phyloP scores from a whole-genome alignment of 352 stramenopile species.

The Pythium brachiatum region DNA sequence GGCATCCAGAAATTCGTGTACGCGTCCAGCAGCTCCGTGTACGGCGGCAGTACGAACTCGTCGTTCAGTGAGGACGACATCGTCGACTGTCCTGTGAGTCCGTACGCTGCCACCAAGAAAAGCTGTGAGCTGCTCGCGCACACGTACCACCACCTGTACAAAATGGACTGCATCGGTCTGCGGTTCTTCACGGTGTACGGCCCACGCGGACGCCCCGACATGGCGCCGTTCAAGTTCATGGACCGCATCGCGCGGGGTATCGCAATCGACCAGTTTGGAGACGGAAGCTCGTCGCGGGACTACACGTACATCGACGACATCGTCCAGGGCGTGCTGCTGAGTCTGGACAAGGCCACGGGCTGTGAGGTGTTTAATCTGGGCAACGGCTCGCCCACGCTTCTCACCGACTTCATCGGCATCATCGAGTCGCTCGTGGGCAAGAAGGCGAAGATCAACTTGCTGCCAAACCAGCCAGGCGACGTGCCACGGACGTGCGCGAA shows the following conservation, averaged over 20 bases:
- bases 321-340: conserved; percentile 92
- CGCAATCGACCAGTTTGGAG: conserved; percentile 96
- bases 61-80: conserved; percentile 90
- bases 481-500: conserved; percentile 95
- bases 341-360: conserved; percentile 58
- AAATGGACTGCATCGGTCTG: conserved; percentile 92
- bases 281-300: conserved; percentile 93
- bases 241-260: conserved; percentile 91
- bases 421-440: conserved; percentile 94
- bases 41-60: conserved; percentile 90
- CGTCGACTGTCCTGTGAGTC: conserved; percentile 94
- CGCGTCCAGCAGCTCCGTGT: conserved; percentile 94
- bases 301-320: conserved; percentile 99
- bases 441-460: conserved; percentile 91
- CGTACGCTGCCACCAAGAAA: conserved; percentile 98
- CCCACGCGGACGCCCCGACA: conserved; percentile 94
- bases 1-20: conserved; percentile 95
- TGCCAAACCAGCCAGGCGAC: conserved; percentile 96
- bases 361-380: conserved; percentile 98
- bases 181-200: conserved; percentile 99
- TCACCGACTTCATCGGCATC: conserved; percentile 95
- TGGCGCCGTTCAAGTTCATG: conserved; percentile 99
- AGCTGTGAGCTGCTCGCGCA: conserved; percentile 95
- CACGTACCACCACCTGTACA: conserved; percentile 97
- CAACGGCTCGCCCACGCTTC: conserved; percentile 88